Percentiles rank a stretch among this genome's conserved stretches.
phyloP scores from a whole-genome alignment of 1,139 yeast species.

The Spencermartinsiella ligniputridi region DNA sequence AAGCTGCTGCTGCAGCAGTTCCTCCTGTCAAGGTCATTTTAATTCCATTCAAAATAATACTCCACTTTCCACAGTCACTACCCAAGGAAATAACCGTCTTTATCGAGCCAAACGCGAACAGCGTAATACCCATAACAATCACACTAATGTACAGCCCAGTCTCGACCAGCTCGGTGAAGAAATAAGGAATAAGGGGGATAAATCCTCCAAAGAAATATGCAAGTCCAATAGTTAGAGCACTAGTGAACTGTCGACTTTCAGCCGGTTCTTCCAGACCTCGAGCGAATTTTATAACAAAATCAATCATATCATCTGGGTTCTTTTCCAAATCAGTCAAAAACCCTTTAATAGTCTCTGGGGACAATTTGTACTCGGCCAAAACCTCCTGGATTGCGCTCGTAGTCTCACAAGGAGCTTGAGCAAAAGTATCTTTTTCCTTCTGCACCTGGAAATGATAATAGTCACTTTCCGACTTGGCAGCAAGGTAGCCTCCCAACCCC shows the following conservation, averaged over 20 bases:
- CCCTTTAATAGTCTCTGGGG: conserved; percentile 54
- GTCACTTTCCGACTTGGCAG: conserved; percentile 74
- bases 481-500: conserved; percentile 82
- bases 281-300: conserved; percentile 68
- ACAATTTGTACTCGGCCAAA: conserved; percentile 64
- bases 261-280: conserved; percentile 79
- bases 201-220: conserved; percentile 78
- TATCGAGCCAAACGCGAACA: conserved; percentile 80
- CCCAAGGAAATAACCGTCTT: conserved; percentile 86
- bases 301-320: conserved; percentile 57
- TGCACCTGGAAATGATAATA: conserved; percentile 47
- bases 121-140: conserved; percentile 75
- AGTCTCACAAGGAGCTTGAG: conserved; percentile 46
- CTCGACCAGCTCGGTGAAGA: conserved; percentile 67
- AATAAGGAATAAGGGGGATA: conserved; percentile 74
- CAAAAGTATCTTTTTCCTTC: conserved; percentile 58
- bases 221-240: conserved; percentile 72
- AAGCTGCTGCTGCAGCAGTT: conserved; percentile 94
- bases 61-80: conserved; percentile 56
- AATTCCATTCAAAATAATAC: conserved; percentile 70
- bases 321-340: conserved; percentile 62
- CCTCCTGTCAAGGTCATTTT: conserved; percentile 95
- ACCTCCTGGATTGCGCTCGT: conserved; percentile 61
- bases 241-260: conserved; percentile 68
- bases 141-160: conserved; percentile 75